phyloP scores from a whole-genome alignment of 2,329 filamentous ascomycete species.

The Graphilbum fragrans region DNA sequence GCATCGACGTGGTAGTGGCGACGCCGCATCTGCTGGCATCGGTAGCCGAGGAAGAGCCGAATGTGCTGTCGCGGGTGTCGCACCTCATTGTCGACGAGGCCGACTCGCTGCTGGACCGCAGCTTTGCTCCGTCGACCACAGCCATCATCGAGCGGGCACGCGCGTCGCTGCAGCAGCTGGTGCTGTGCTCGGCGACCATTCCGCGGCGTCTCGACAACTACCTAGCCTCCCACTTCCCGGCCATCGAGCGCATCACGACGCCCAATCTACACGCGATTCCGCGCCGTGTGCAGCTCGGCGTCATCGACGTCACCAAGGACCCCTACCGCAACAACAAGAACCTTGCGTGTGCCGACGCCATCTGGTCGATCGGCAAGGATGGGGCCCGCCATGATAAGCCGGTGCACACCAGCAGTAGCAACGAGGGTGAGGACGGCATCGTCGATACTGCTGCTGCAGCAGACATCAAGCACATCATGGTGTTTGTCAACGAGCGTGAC shows the following conservation, averaged over 20 bases:
- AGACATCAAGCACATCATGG: conserved; percentile 61
- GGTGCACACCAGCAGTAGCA: too few relatives aligned
- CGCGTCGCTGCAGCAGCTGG: conserved; percentile 72
- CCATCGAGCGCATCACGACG: conserved; percentile 77
- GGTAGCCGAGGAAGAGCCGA: conserved; percentile 80
- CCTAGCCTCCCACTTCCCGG: conserved; percentile 69
- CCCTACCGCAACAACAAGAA: conserved; percentile 89
- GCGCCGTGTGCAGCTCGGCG: conserved; percentile 82
- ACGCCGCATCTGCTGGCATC: conserved; percentile 84
- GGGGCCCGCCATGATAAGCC: conserved; percentile 38
- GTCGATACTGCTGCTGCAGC: conserved; percentile 37
- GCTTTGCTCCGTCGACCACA: conserved; percentile 74
- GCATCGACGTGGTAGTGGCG: conserved; percentile 74
- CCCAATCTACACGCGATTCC: conserved; percentile 95
- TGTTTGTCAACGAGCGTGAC: conserved; percentile 15
- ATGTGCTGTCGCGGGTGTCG: conserved; percentile 80
- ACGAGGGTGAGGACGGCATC: conserved; percentile 17
- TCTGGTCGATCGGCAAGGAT: conserved; percentile 85
- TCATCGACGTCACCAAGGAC: conserved; percentile 84
- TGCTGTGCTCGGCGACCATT: conserved; percentile 94
- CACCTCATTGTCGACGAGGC: conserved; percentile 92
- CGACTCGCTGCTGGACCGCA: conserved; percentile 88
- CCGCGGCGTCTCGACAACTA: conserved; percentile 79
- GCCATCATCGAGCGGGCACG: conserved; percentile 70
- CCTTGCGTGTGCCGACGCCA: conserved; percentile 86